Evolutionary conservation across 805 yeast species (phyloP), one percentile per base, ranked within the genome.

Genomic region (Kluyveromyces starmeri): DNA sequence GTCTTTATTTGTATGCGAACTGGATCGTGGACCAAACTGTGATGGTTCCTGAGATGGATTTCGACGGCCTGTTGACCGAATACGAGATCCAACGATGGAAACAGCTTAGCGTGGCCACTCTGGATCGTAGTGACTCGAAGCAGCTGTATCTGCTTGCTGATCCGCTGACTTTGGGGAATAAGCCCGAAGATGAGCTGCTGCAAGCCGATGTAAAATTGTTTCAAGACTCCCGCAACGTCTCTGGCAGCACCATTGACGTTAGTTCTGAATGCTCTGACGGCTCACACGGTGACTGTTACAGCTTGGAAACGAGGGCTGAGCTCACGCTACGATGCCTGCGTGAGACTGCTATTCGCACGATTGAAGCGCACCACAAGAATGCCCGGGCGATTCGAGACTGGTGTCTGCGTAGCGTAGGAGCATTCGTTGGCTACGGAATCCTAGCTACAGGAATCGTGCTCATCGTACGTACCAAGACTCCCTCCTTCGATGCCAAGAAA

Each of bases 1-100:
- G 27, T 3, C 9, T 47, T 5, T 52, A 41, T 29, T 2, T 46
- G 1, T 46, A 48, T 42, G 34, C 41, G 5, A 51, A 47, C 32
- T 37, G 46, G 38, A 37, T 40, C 20, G 31, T 45, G 11, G 33
- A 20, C 10, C n/a, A 20, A 11, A 22, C n/a, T 8, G 15, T 21
- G 2, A 10, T 8, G 9, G 10, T 20, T 7, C 23, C 33, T 2
- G 26, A 20, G 13, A 7, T 26, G 6, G 26, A 30, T 12, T 7
- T 8, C 11, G 33, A 30, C 14, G 22, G 14, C 3, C 11, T 30
- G 11, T 30, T 17, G 3, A 30, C 33, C 2, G 33, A 30, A 9
- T 30, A 20, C 16, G 33, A 30, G 12, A 15, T 16, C 9, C 33
- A 30, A 22, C 16, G n/a, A 20, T 30, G 33, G 33, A 30, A 22